Conservation (phyloP, 129 eudicot genomes). For the Artemisia argyi region DNA sequence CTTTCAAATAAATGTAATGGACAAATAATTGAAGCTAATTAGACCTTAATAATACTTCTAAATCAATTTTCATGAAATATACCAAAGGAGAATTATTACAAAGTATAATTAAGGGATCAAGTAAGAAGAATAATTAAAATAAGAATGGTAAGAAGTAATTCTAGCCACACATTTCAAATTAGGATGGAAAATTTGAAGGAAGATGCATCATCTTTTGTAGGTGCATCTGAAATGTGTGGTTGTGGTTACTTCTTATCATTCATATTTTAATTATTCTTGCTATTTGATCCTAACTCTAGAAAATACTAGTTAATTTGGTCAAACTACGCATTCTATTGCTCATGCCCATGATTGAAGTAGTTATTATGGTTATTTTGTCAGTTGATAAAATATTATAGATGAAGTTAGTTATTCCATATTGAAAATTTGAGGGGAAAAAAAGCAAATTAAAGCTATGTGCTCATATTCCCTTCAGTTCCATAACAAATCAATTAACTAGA, state of each 20-base stretch:
- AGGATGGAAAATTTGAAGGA: too few species aligned
- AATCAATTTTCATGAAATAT: not conserved
- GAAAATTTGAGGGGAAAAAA: not conserved
- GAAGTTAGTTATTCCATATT: not conserved
- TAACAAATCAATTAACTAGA: not conserved
- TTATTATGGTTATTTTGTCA: not conserved
- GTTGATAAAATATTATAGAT: not conserved
- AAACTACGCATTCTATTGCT: not conserved
- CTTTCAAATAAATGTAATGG: too few species aligned
- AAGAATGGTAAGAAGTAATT: too few species aligned
- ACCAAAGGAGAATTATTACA: not conserved
- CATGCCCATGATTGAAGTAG: not conserved
- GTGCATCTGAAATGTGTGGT: too few species aligned
- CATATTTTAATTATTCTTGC: too few species aligned
- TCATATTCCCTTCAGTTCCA: not conserved
- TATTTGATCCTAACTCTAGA: too few species aligned
- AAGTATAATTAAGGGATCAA: not conserved
- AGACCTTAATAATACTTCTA: too few species aligned
- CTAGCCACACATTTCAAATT: too few species aligned
- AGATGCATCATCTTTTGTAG: too few species aligned
- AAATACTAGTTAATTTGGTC: not conserved
- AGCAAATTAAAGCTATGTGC: not conserved
- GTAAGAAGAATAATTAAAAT: too few species aligned
- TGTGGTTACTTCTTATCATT: too few species aligned
- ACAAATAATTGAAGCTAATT: too few species aligned